Evolutionary conservation across 1,284 basidiomycete genomes (phyloP), one percentile per base, ranked within the genome.

Genomic region (Cutaneotrichosporon cyanovorans): DNA sequence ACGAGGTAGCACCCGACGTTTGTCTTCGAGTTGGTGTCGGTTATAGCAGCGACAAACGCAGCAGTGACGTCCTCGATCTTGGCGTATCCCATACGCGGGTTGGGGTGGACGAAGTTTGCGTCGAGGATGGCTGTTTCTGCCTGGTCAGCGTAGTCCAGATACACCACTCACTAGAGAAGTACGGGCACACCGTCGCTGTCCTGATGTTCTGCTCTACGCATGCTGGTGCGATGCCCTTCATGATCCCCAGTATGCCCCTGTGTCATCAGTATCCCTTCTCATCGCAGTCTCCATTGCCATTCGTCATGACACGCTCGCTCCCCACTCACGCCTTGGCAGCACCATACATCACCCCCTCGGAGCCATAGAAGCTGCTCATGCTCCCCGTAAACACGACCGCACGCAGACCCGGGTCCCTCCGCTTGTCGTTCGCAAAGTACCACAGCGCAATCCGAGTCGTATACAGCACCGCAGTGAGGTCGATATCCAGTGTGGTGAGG

Each of bases 401-500:
- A 12, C 52, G 31, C 8, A 54, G 32, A 0, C 48, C 52, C 2
- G 42, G 32, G 21, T 54, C 45, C 2, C 8, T 16, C 9, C 52
- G 45, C 48, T 54, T 50, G 45, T 50, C 48, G 20, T 50, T 40
- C 21, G 18, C 12, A 16, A 46, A 50, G 48, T 54, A 41, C 45
- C 42, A 50, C 6, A 54, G 45, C 32, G 52, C 52, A 12, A 54
- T 45, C 37, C 52, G 45, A 5, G 46, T 42, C 15, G 52, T 54
- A 43, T 54, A 54, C 21, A 54, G 35, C 32, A 50, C 48, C 32
- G 41, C 52, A 14, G 40, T 43, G 28, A 54, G 42, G 45, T 54
- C 52, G 22, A 54, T 45, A 28, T 54, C 48, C 32, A 54, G 42
- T 25, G 52, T 54, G 25, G n/a, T 48, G 15, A 54, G 23, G 48